Base-by-base conservation (phyloP, 1,284 basidiomycete species). In the Wallemia ichthyophaga region DNA sequence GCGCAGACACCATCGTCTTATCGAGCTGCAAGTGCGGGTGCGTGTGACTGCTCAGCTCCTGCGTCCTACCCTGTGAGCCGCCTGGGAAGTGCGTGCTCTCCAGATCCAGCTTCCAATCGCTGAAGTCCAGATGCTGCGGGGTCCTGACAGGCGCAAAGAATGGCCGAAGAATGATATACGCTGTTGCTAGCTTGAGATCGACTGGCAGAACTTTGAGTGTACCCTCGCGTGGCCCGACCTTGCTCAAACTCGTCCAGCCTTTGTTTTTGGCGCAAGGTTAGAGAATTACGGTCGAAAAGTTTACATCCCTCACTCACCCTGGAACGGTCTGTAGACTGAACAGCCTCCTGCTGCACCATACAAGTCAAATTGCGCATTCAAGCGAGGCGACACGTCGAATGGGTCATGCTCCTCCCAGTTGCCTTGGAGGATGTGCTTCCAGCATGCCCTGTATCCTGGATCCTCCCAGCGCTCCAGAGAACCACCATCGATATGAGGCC, bases 381-480 rank as follows among this genome's bases (percentile, higher is more conserved):
- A 65, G 23, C 81, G 68, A 24, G 72, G 73, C 0, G 70, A 68
- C 0, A 73, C 73, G 61, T 80, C 75, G 62, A 74, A 81, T 1
- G 79, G 72, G 65, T 84, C 77, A 62, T 79, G 74, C 54, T 70
- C 66, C 58, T 71, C 70, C 79, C 81, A 84, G 0, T 65, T 66
- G 9, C 82, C 82, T 17, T 69, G 61, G 1, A 85, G 66, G 58
- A 85, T 79, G 15, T 70, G 65, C 1, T 63, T 55, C 67, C 78
- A 85, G 24, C 78, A 78, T 1, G 64, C 65, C n/a, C 79, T 70
- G 65, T 79, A 82, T 1, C 67, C 69, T 0, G 71, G 68, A 66
- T 85, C 83, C 67, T 86, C 83, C 83, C 84, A 86, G 0, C 81
- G 70, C 68, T 87, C 83, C 26, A 85, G 70, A 2, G 77, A 75